Conservation (phyloP, 768 basidiomycete genomes). For the Mrakia frigida region DNA sequence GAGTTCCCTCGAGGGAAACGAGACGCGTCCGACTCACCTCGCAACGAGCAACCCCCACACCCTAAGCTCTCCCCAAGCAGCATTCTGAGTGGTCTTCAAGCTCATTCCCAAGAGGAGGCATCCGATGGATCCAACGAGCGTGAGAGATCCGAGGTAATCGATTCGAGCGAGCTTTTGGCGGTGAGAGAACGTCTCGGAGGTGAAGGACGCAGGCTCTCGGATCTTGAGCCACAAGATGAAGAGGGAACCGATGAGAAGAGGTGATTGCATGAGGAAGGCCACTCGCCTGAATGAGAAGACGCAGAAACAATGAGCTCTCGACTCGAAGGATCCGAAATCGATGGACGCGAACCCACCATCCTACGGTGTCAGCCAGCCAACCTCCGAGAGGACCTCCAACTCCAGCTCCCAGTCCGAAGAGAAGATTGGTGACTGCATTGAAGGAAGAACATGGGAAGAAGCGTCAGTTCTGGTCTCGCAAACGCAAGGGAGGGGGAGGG, state of each 20-base stretch:
- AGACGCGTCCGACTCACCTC: slow-evolving; percentile 7
- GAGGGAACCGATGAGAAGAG: slow-evolving; percentile 67
- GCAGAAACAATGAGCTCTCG: background rate
- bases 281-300: slow-evolving; percentile 5
- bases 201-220: slow-evolving; percentile 28
- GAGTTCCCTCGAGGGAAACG: background rate
- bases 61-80: slow-evolving; percentile 50
- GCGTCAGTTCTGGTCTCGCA: background rate
- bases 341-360: slow-evolving; percentile 13
- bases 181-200: background rate
- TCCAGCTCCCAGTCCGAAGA: slow-evolving; percentile 31
- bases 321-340: background rate
- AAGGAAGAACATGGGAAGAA: background rate
- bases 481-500: background rate
- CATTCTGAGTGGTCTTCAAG: slow-evolving; percentile 25
- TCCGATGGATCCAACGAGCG: slow-evolving; percentile 54
- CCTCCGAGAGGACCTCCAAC: slow-evolving; percentile 31
- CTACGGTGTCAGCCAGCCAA: slow-evolving; percentile 27
- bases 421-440: slow-evolving; percentile 23
- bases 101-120: slow-evolving; percentile 40
- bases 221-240: slow-evolving; percentile 68
- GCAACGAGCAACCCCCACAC: slow-evolving; percentile 59
- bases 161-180: slow-evolving; percentile 49
- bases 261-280: slow-evolving; percentile 53
- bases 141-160: slow-evolving; percentile 76